phyloP scores from a whole-genome alignment of 148 eudicot genomes.

The Agrostemma githago region DNA sequence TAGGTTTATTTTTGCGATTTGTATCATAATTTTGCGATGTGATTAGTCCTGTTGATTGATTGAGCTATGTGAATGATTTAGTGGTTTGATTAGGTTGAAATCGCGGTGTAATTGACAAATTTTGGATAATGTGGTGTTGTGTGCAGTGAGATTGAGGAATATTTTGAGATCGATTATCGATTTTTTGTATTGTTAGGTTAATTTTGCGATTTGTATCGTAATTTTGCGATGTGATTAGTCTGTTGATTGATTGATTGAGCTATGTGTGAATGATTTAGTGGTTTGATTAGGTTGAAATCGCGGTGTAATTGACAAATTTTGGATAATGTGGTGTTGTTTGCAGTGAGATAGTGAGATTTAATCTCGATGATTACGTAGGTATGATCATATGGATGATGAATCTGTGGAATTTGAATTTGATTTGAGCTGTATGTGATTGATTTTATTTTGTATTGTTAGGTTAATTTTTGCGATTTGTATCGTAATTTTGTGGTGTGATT shows the following conservation, averaged over 20 bases:
- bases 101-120: neutral
- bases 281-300: no score
- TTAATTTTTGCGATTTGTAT: neutral
- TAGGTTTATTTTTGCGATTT: neutral
- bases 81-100: no score
- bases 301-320: neutral
- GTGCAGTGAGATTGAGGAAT: neutral
- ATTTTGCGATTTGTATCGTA: no score
- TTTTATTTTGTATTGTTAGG: neutral
- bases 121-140: neutral
- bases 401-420: neutral
- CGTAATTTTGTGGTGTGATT: neutral
- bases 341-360: neutral
- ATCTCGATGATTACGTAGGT: neutral
- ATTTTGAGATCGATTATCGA: no score
- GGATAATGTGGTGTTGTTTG: no score
- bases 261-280: no score
- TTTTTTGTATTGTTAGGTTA: neutral
- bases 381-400: no score
- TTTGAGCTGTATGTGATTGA: neutral
- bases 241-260: no score
- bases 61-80: no score
- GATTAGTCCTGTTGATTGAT: no score
- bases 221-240: no score
- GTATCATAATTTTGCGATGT: no score